Evolutionary conservation across 139 green algal genomes (phyloP).

Genomic region (Closterium sp.): DNA sequence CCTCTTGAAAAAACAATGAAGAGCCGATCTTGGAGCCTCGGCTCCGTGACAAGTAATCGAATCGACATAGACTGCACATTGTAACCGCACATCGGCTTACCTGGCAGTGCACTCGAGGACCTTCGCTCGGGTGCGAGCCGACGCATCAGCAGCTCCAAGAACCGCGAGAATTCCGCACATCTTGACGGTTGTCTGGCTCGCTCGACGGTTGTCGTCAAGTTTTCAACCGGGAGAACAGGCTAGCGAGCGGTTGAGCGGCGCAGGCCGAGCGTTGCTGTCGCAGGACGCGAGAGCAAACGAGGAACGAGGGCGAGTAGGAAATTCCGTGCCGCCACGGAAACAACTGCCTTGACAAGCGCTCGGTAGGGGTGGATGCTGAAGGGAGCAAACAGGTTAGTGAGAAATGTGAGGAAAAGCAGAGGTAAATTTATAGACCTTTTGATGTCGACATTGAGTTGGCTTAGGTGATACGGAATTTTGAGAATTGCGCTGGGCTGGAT

Average conservation of each 20-base stretch:
- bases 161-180: slow-evolving; percentile 50
- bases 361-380: no score
- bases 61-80: no score
- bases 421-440: not conserved
- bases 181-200: not conserved
- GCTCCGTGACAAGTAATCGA: no score
- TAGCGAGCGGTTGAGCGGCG: not conserved
- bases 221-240: not conserved
- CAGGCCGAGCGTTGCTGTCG: not conserved
- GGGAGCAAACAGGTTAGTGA: no score
- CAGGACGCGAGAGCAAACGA: not conserved
- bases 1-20: no score
- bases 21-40: no score
- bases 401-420: not conserved
- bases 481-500: no score
- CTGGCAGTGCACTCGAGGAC: slow-evolving; percentile 30
- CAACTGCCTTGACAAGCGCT: no score
- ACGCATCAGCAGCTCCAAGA: slow-evolving; percentile 23
- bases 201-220: not conserved
- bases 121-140: slow-evolving; percentile 8
- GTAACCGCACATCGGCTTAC: no score
- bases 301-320: no score
- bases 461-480: no score
- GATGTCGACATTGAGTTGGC: not conserved
- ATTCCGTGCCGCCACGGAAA: no score